Percentiles rank a stretch among this genome's conserved stretches.
phyloP scores from a whole-genome alignment of 2,329 filamentous ascomycete genomes.

The Ambrosiella beaveri region DNA sequence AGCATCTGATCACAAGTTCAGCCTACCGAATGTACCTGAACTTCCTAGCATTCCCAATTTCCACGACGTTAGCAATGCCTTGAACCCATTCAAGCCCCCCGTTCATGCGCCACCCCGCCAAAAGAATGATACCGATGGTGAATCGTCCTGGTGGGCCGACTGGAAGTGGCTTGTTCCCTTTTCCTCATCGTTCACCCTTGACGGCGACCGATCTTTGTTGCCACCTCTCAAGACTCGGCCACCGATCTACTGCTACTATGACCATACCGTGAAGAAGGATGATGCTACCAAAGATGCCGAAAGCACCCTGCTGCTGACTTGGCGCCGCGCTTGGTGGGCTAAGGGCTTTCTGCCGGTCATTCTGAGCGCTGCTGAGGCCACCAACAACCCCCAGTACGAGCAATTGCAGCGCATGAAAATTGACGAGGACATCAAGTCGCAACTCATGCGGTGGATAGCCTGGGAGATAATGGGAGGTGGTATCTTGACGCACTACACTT shows the following conservation, averaged over 20 bases:
- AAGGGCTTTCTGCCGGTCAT: conserved; percentile 79
- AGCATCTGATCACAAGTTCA: conserved; percentile 28
- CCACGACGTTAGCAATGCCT: conserved; percentile 28
- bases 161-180: conserved; percentile 81
- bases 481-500: conserved; percentile 59
- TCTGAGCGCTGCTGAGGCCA: conserved; percentile 61
- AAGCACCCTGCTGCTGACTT: conserved; percentile 62
- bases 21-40: conserved; percentile 31
- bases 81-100: conserved; percentile 51
- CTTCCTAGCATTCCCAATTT: conserved; percentile 14
- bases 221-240: conserved; percentile 56
- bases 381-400: conserved; percentile 63
- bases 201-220: conserved; percentile 68
- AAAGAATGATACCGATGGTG: conserved; percentile 60
- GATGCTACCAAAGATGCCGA: conserved; percentile 53
- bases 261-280: conserved; percentile 45
- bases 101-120: conserved; percentile 58
- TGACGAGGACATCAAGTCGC: conserved; percentile 43
- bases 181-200: conserved; percentile 60
- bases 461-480: conserved; percentile 86
- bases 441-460: conserved; percentile 73
- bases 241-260: conserved; percentile 82
- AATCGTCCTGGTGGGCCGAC: conserved; percentile 70
- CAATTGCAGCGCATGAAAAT: conserved; percentile 47
- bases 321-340: conserved; percentile 91